Base-by-base conservation (phyloP, 495 filamentous ascomycete genomes). In the Clohesyomyces aquaticus region DNA sequence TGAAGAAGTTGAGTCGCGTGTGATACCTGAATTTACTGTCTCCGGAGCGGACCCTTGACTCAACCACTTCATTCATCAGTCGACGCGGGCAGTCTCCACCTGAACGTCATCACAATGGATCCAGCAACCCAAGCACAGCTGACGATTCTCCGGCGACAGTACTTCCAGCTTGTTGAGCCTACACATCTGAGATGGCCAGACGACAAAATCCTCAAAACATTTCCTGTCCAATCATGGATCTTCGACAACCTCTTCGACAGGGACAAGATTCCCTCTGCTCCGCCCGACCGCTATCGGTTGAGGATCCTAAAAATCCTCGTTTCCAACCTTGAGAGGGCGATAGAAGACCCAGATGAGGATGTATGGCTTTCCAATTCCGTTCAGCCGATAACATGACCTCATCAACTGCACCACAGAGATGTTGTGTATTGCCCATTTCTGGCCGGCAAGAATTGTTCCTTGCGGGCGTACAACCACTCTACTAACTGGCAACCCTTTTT, bases 261-360 rank as follows among this genome's bases (percentile, higher is more conserved):
- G 12, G 75, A 80, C 27, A 71, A 72, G 0, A 66, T 85, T 19
- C 18, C 60, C 9, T 76, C 76, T 51, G 73, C 82, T 8, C 89
- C 88, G 48, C 88, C 90, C 41, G 75, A 75, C 22, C 75, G 83
- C 16, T 96, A 96, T 67, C 83, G 83, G 53, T 71, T 87, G n/a
- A 81, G 85, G 43, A 81, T 92, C 0, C 71, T 96, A 55, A 96
- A 94, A 74, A 75, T 81, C 58, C 77, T 96, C 43, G 72, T 88
- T 1, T 67, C 78, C 4, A 82, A 75, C 26, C 84, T 95, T 32
- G 90, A 95, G 74, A 74, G 78, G 10, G 78, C 84, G 22, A 87
- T 94, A 23, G 75, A 79, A 32, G 83, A 95, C 74, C 91, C 90
- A 63, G 90, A 94, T 55, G 80, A 88, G 76, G 87, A 96, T 87